A percentile compares a stretch with the other conserved stretches of the same genome.
Conservation (phyloP, 495 filamentous ascomycete genomes). For the Daldinia concentrica region DNA sequence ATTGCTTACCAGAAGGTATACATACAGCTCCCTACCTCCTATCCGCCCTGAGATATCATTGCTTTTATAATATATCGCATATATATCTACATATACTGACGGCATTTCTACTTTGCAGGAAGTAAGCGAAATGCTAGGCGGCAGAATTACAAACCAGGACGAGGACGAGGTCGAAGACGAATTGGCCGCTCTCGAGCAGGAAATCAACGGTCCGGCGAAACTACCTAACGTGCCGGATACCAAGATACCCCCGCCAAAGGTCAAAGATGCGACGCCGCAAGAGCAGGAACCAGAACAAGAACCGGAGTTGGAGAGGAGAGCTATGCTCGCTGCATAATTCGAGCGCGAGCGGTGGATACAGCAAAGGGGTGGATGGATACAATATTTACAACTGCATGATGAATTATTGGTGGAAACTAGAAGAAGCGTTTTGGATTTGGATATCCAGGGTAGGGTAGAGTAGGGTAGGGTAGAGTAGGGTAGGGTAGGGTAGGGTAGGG, state of each 20-base stretch:
- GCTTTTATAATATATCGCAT: background rate
- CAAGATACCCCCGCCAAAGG: constrained; percentile 43
- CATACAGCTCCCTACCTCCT: constrained; percentile 32
- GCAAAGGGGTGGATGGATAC: background rate
- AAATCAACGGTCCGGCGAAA: constrained; percentile 60
- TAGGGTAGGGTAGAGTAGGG: too few species aligned
- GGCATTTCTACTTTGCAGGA: constrained; percentile 61
- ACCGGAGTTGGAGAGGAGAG: constrained; percentile 48
- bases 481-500: too few species aligned
- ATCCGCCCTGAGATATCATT: background rate
- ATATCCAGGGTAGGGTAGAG: background rate
- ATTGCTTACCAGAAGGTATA: constrained; percentile 83
- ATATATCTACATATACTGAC: background rate
- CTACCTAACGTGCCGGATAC: constrained; percentile 70
- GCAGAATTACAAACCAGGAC: constrained; percentile 86
- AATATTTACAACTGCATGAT: background rate
- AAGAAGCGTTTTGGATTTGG: background rate
- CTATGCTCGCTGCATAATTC: constrained; percentile 57
- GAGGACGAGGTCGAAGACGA: constrained; percentile 99
- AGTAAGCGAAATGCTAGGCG: constrained; percentile 88
- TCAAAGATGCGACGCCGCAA: constrained; percentile 16
- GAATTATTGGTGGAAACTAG: background rate
- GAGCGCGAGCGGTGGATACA: background rate
- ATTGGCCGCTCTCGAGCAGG: constrained; percentile 77
- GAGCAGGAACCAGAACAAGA: constrained; percentile 38